These are phyloP conservation scores for Wilhelminamyces savonicus DNA, from an alignment of 805 yeast genomes.

Conservation along the genomic window DNA sequence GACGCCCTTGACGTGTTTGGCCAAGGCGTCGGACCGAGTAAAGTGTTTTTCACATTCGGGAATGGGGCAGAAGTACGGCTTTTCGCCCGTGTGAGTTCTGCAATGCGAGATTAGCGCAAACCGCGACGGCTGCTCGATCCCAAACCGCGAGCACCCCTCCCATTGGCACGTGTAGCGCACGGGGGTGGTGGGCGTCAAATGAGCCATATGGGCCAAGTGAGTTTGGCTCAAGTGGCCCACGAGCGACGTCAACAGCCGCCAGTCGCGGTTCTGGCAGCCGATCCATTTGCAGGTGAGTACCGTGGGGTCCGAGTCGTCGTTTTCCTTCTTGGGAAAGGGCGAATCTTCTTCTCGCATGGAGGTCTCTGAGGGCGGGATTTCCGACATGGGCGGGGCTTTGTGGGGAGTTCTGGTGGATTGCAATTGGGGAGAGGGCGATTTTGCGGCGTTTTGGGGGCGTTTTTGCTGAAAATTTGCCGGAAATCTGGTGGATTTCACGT, in stretches of 20 bases:
- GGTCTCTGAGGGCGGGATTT: no score
- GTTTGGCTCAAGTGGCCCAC: conserved; percentile 25
- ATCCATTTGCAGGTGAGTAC: conserved; percentile 24
- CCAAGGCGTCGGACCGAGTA: conserved; percentile 54
- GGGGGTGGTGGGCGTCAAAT: conserved; percentile 13
- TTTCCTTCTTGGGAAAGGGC: no score
- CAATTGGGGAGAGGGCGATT: no score
- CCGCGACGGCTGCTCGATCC: conserved; percentile 46
- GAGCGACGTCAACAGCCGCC: conserved; percentile 16
- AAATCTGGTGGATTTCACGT: no score
- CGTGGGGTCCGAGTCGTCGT: no score
- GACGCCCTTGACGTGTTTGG: conserved; percentile 55
- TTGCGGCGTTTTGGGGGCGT: no score
- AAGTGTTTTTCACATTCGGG: conserved; percentile 63
- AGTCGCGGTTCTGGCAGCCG: conserved; percentile 16
- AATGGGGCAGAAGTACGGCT: conserved; percentile 52
- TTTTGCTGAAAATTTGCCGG: no score
- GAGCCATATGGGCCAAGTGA: conserved; percentile 21
- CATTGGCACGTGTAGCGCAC: conserved; percentile 51
- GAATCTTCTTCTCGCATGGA: no score
- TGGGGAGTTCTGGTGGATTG: no score
- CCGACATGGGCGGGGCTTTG: no score
- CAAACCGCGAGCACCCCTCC: conserved; percentile 51
- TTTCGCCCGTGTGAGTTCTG: conserved; percentile 61
- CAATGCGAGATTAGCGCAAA: conserved; percentile 59